These are phyloP conservation scores for Camellia sinensis DNA, from an alignment of 148 eudicot species.

Conservation along the genomic window DNA sequence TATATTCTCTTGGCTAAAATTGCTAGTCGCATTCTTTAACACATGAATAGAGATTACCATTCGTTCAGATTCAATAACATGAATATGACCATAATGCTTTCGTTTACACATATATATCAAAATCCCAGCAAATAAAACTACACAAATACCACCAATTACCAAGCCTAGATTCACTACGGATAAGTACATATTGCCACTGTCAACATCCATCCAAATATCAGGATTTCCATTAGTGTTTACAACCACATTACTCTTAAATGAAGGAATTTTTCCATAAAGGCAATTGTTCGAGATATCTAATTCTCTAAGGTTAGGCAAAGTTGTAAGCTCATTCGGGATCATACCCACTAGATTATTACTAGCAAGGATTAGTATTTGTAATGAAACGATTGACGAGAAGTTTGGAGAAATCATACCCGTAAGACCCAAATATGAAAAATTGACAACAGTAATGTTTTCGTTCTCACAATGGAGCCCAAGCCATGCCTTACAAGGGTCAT, in stretches of 20 bases:
- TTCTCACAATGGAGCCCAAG: constrained; percentile 71
- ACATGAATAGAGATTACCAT: constrained; percentile 70
- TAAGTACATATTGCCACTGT: constrained; percentile 19
- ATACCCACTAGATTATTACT: constrained; percentile 71
- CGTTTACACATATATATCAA: constrained; percentile 64
- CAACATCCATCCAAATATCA: constrained; percentile 50
- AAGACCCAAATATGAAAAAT: constrained; percentile 69
- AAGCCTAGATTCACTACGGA: constrained; percentile 43
- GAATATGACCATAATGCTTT: constrained; percentile 60
- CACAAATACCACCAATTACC: constrained; percentile 38
- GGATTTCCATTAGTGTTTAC: constrained; percentile 53
- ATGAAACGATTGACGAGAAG: constrained; percentile 53
- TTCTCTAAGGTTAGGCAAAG: constrained; percentile 52
- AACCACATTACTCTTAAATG: constrained; percentile 49
- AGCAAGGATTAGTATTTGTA: constrained; percentile 69
- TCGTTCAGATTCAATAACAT: constrained; percentile 76
- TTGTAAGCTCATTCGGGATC: constrained; percentile 68
- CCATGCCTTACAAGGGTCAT: constrained; percentile 77
- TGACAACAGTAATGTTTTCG: constrained; percentile 66
- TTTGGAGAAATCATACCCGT: constrained; percentile 76
- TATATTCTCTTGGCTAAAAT: constrained; percentile 36
- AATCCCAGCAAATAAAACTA: constrained; percentile 36
- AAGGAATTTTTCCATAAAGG: constrained; percentile 69
- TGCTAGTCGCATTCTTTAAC: constrained; percentile 43
- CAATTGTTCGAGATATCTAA: constrained; percentile 68